Base-by-base conservation (phyloP, 2,329 filamentous ascomycete species). In the Raffaelea deltoideospora region DNA sequence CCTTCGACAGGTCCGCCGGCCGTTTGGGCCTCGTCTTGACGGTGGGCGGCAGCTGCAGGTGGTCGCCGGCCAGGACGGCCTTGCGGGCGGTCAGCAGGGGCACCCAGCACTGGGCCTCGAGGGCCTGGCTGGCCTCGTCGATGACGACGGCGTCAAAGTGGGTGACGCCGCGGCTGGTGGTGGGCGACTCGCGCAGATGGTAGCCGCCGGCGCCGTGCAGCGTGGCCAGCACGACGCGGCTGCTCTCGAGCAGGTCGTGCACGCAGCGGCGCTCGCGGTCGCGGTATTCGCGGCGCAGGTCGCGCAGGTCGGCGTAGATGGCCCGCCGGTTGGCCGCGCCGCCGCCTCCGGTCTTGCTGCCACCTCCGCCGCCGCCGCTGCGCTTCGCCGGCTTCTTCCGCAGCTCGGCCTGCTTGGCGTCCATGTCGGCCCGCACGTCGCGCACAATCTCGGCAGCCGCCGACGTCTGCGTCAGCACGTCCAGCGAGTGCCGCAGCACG, bases 61-160 rank as follows among this genome's bases (percentile, higher is more conserved):
- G 90, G 53, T 98, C 90, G 33, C 90, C 90, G 1, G 90, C 90
- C 43, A 93, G 77, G 9, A 98, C 78, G 9, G 85, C 77, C 60
- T 95, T 96, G 46, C 66, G 73, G 0, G 84, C 84, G 29, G 73
- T 69, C 15, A 95, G 59, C 33, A 98, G 59, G 10, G 90, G 78
- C 35, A 96, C 87, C 90, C 90, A 98, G 59, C 87, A 95, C 56
- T 96, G 88, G 1, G 90, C 87, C 58, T 98, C 90, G 10, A 96
- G 65, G 2, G 90, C 90, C 55, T 98, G 90, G 53, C 83, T 92
- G 5, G 87, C 90, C 60, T 98, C 90, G 50, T 98, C 90, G 39
- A 98, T 85, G 42, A 98, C 77, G 21, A 98, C 83, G 5, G 94
- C 81, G 54, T 98, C 90, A 45, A 98, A 98, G 36, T 72, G 62